Evolutionary conservation across 352 stramenopile genomes (phyloP), one percentile per base, ranked within the genome.

Genomic region (Phytophthora cryptogea): DNA sequence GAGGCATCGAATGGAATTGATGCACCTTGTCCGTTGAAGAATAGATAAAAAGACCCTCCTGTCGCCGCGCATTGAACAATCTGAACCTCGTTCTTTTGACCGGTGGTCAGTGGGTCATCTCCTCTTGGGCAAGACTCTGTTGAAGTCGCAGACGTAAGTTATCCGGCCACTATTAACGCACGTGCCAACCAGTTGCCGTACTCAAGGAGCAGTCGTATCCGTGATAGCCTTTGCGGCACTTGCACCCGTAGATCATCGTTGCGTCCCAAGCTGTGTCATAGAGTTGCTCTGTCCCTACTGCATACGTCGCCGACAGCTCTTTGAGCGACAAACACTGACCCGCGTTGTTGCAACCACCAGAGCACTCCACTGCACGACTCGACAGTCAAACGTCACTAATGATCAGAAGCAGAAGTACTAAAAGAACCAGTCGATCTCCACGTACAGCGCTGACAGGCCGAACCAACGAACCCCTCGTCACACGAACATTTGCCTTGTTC

Each of bases 201-300:
- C 83, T 59, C 41, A 81, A 70, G 0, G 81, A 90, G 78, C 91
- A 97, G 59, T 97, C 90, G 54, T 83, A 94, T 31, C 80, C 89
- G 27, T 82, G 68, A 16, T 70, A 92, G 1, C 89, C 90, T 35
- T 77, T 77, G 14, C 92, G 81, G 59, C 93, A 98, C 13, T 87
- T 70, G 68, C 93, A 98, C 1, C 90, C 91, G 46, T 89, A 89
- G 14, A 97, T 87, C 80, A 88, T 89, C 7, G 89, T 66, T 1
- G 79, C 79, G 28, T 94, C 84, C 82, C 82, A 94, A 0, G 67
- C 48, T 1, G 39, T 51, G 0, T 83, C 68, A 42, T 94, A 92
- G 0, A 85, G 59, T 2, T 69, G 61, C 35, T 89, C 83, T 3
- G 65, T 74, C 3, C 67, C 77, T 8, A 87, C 76, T 3, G 74